Evolutionary conservation across 257 asterid genomes (phyloP), one percentile per base, ranked within the genome.

Genomic region (Ophiorrhiza pumila): DNA sequence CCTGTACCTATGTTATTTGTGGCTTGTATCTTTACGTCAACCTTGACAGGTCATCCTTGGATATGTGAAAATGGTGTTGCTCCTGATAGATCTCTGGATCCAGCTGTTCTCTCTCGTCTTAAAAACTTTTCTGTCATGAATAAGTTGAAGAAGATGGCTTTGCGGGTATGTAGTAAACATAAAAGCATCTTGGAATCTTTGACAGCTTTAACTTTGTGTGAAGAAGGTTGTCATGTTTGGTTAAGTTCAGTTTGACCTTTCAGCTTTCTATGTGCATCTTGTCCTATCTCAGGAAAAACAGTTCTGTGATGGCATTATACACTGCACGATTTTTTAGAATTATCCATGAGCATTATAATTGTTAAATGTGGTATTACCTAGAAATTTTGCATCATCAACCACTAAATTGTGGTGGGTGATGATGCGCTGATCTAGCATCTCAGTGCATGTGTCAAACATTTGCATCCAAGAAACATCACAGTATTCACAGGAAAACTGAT

Each of bases 31-130:
- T 65, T 75, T 62, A 15, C 53, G 37, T 42, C 31, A 71, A 68
- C 74, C n/a, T 42, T 64, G 73, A 59, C 49, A 90, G 94, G 91
- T 82, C 94, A 90, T 82, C 94, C 96, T 76, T 87, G 96, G 94
- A 86, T 90, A 62, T 86, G 88, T 78, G 89, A 87, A 85, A 86
- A 90, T 71, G 96, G 96, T 35, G 92, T 90, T 65, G 96, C 96
- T 68, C 96, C 96, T 65, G 93, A 89, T 82, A 84, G 86, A 83
- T 83, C 88, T 65, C 78, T 89, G 55, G 96, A 89, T 84, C 75
- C 96, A 68, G 96, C 96, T 47, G 93, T 89, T 35, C 89, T 89
- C 59, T 89, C 96, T 68, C 96, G 96, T 77, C 90, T 89, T 39
- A 89, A 89, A 68, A 88, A 87, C 37, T 89, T 89, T 72, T 89